Evolutionary conservation across 2,329 filamentous ascomycete genomes (phyloP).

Genomic region (Beauveria medogensis): DNA sequence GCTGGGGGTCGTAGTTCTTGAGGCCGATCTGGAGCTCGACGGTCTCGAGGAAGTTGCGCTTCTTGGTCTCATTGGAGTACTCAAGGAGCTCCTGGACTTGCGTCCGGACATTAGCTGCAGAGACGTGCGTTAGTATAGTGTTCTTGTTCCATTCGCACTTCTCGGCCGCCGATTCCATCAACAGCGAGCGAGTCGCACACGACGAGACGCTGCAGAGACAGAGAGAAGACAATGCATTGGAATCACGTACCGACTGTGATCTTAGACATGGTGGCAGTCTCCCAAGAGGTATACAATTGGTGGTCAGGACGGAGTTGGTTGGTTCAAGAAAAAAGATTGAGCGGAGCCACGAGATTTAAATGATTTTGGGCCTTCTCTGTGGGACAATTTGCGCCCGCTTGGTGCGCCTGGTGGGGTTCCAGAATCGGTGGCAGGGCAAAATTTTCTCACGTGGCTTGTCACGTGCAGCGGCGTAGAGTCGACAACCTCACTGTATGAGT

Average conservation of each 20-base stretch:
- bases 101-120: slow-evolving; percentile 77
- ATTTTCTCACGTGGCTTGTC: slow-evolving; percentile 24
- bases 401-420: slow-evolving; percentile 17
- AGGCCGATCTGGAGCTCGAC: slow-evolving; percentile 88
- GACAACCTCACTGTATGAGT: background rate
- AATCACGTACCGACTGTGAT: slow-evolving; percentile 61
- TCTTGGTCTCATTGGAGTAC: slow-evolving; percentile 91
- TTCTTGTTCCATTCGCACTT: background rate
- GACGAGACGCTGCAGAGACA: background rate
- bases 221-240: background rate
- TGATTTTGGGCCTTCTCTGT: slow-evolving; percentile 17
- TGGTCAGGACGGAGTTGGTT: slow-evolving; percentile 38
- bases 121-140: slow-evolving; percentile 29
- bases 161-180: background rate
- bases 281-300: slow-evolving; percentile 76
- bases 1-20: slow-evolving; percentile 98
- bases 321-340: slow-evolving; percentile 16
- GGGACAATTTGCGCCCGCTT: slow-evolving; percentile 15
- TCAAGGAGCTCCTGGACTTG: slow-evolving; percentile 91
- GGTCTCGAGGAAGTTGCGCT: slow-evolving; percentile 95
- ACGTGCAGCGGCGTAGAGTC: slow-evolving; percentile 20
- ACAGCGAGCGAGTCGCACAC: background rate
- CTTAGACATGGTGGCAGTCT: slow-evolving; percentile 85
- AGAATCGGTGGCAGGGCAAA: slow-evolving; percentile 24
- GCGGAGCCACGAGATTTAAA: slow-evolving; percentile 15